Evolutionary conservation across 1,139 yeast genomes (phyloP), one percentile per base, ranked within the genome.

Genomic region (Kodamaea sp.): DNA sequence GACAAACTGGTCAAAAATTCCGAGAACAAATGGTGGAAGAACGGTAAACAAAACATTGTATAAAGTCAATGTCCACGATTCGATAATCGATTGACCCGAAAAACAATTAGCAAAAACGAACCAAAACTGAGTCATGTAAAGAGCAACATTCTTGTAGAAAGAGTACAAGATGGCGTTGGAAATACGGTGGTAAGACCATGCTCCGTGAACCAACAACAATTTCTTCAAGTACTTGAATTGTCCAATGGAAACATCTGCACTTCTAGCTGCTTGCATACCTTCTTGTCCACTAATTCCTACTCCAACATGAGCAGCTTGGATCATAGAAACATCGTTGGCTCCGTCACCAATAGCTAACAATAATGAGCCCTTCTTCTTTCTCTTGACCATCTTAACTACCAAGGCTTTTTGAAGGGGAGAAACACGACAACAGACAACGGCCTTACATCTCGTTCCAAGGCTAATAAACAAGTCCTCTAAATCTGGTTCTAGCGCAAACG

Each of bases 121-220:
- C 98, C 98, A 94, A 61, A 94, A 94, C 63, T 94, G 98, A 3
- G 97, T 88, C 96, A 92, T 87, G 62, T 90, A 92, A 38, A 94
- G 72, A 1, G 96, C 88, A 54, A 92, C 86, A 53, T 94, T 94
- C 64, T 94, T 94, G 76, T 94, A 94, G 51, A 92, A 94, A 0
- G 97, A 89, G 59, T 90, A 94, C 43, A 94, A 70, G 44, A 92
- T 92, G 1, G 97, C 97, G 50, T 83, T 82, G 12, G 96, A 83
- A 41, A 90, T 80, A 53, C 99, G 78, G 56, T 89, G 97, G 58
- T 94, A 94, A 28, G 96, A 86, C 99, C 99, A 94, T 4, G 96
- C 71, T 1, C 99, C 99, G 59, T 94, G 99, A 7, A 94, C 98
- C 30, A 94, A 70, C 32, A 94, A 64, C 37, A 94, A 63, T 55